Conservation (phyloP, 75 land plant species). For the Sequoiadendron giganteum region DNA sequence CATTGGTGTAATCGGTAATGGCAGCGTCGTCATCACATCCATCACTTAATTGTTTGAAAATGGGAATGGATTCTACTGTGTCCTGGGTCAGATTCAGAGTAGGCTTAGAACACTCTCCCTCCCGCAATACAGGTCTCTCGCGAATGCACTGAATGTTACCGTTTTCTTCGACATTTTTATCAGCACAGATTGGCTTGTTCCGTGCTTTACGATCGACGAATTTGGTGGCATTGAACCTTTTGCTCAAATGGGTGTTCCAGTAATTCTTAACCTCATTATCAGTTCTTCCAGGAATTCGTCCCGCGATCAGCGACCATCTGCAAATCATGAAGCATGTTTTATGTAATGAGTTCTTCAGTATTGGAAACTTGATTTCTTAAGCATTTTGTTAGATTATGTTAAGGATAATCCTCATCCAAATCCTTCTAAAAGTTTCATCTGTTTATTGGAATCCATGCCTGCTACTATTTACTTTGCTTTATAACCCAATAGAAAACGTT, state of each 20-base stretch:
- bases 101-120: not conserved
- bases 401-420: not conserved
- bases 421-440: not conserved
- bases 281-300: not conserved
- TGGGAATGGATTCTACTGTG: not conserved
- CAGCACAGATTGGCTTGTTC: not conserved
- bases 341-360: too few species aligned
- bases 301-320: constrained; percentile 1
- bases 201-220: not conserved
- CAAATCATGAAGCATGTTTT: not conserved
- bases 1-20: not conserved
- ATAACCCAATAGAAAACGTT: too few species aligned
- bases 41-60: not conserved
- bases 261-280: not conserved
- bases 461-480: too few species aligned
- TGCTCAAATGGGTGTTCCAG: constrained; percentile 1
- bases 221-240: not conserved
- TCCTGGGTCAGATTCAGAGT: not conserved
- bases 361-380: too few species aligned
- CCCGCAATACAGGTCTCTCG: not conserved
- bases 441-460: not conserved
- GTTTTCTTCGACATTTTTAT: not conserved
- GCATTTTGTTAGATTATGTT: too few species aligned
- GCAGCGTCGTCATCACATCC: not conserved
- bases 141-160: not conserved